phyloP scores from a whole-genome alignment of 192 early-diverging fungal genomes.

The Backusella liffmaniae region DNA sequence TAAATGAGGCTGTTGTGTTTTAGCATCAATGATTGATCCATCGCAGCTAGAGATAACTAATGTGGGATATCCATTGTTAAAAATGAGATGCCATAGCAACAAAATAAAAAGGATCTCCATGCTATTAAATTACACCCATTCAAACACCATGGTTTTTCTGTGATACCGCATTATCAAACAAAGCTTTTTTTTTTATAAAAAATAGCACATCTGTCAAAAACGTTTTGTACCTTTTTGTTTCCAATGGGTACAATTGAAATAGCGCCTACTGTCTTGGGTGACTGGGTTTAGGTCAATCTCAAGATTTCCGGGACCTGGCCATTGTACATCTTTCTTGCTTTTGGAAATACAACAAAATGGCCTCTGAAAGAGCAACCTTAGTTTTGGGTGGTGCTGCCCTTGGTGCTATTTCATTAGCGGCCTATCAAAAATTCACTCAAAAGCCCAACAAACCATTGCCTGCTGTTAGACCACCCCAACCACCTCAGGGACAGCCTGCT shows the following conservation, averaged over 20 bases:
- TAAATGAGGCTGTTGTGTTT: no score
- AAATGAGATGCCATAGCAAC: no score
- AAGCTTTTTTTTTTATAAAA: background rate
- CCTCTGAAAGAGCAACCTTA: conserved; percentile 24
- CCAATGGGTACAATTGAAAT: background rate
- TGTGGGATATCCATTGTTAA: no score
- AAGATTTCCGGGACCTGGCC: background rate
- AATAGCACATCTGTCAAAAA: background rate
- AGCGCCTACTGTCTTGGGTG: background rate
- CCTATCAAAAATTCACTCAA: conserved; percentile 35
- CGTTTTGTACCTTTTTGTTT: background rate
- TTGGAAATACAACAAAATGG: background rate
- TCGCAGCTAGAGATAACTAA: no score
- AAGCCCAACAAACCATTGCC: background rate
- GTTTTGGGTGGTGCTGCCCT: conserved; percentile 42
- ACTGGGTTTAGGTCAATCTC: background rate
- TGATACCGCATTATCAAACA: background rate
- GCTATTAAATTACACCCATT: no score
- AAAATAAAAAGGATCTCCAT: no score
- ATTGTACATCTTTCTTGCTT: background rate
- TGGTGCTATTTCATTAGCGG: conserved; percentile 31
- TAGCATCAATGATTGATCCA: no score
- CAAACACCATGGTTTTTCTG: no score
- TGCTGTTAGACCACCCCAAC: background rate
- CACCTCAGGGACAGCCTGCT: background rate